Evolutionary conservation across 805 yeast species (phyloP).

Genomic region (Dipodascopsis uninucleata): DNA sequence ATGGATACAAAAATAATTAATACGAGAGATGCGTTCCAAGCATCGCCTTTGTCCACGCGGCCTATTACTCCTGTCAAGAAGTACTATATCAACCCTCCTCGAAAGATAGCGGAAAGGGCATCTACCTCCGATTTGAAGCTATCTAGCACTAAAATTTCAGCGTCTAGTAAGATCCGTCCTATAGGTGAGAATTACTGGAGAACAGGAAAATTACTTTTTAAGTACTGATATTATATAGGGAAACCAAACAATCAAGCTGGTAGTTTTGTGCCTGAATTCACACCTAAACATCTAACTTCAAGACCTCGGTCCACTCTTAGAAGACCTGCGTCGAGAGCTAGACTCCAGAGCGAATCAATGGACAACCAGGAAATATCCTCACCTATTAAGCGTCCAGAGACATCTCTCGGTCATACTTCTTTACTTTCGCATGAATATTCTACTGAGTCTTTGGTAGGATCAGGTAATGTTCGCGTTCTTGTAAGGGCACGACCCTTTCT

Average conservation of each 20-base stretch:
- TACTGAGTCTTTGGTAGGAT: conserved; percentile 7
- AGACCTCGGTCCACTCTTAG: conserved; percentile 26
- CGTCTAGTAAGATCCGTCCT: too few relatives aligned
- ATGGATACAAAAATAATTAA: too few relatives aligned
- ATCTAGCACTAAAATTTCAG: too few relatives aligned
- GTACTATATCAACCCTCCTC: too few relatives aligned
- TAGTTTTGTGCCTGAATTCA: too few relatives aligned
- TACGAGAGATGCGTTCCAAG: too few relatives aligned
- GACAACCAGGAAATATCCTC: conserved; percentile 2
- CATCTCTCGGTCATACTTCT: conserved; percentile 3
- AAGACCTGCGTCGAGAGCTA: conserved; percentile 8
- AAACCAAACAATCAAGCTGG: background rate
- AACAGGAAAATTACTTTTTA: background rate
- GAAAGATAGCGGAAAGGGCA: too few relatives aligned
- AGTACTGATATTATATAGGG: background rate
- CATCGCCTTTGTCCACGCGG: too few relatives aligned
- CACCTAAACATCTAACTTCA: conserved; percentile 14
- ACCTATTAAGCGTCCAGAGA: background rate
- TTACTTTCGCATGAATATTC: conserved; percentile 8
- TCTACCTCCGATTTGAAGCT: too few relatives aligned
- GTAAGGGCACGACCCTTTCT: conserved; percentile 29
- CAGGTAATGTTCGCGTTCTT: conserved; percentile 27
- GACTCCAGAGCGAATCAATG: conserved; percentile 5
- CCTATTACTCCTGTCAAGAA: too few relatives aligned
- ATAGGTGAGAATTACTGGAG: background rate